These are phyloP conservation scores for Babesia bovis DNA, from an alignment of 169 alveolate species.

Conservation along the genomic window DNA sequence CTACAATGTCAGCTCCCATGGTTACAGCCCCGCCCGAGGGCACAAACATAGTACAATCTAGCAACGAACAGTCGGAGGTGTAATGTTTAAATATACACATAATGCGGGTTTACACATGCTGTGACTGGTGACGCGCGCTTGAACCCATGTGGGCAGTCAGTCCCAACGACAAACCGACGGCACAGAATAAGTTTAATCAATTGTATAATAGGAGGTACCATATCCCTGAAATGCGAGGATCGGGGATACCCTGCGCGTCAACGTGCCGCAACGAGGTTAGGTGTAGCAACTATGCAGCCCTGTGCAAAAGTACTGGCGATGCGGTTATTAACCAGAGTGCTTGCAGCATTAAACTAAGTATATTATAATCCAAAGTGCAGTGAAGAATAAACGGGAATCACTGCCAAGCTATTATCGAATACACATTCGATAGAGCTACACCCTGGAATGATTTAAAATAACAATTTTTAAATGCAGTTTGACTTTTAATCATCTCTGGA, in stretches of 20 bases:
- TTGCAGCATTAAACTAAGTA: too few species aligned
- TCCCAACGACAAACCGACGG: too few species aligned
- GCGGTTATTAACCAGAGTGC: constrained; percentile 8
- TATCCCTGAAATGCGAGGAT: too few species aligned
- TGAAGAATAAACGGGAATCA: too few species aligned
- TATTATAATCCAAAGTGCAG: too few species aligned
- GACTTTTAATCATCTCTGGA: background rate
- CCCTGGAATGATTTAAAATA: too few species aligned
- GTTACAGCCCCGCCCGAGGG: background rate
- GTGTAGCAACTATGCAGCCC: constrained; percentile 13
- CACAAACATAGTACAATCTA: constrained; percentile 18
- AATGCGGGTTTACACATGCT: background rate
- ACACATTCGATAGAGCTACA: too few species aligned
- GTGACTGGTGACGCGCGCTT: background rate
- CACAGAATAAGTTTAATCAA: too few species aligned
- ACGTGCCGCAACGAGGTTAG: background rate
- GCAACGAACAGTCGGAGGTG: constrained; percentile 27
- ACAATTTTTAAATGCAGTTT: constrained; percentile 16
- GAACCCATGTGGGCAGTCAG: too few species aligned
- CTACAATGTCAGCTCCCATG: constrained; percentile 6
- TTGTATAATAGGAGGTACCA: too few species aligned
- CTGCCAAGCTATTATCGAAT: too few species aligned
- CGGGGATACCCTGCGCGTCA: too few species aligned
- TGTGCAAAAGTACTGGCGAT: constrained; percentile 11
- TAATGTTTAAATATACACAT: constrained; percentile 6